Conservation (phyloP, 768 basidiomycete genomes). For the Rhodotorula toruloides region DNA sequence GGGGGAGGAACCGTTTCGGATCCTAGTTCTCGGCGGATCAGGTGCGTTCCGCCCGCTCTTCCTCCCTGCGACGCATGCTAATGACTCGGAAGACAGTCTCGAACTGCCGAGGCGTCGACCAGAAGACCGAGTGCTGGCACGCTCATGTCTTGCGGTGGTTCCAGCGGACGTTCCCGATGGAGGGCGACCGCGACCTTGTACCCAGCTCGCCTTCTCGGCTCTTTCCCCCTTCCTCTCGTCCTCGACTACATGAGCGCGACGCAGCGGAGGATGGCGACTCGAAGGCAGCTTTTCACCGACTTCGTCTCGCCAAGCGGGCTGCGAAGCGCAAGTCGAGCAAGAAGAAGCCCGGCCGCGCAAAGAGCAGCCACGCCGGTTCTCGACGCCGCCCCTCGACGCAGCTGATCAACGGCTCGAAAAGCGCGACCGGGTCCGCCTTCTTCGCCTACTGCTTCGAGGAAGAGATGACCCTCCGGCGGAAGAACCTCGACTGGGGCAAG, state of each 20-base stretch:
- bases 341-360: no score
- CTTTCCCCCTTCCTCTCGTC: neutral
- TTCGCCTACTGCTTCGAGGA: slow-evolving; percentile 87
- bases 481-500: slow-evolving; percentile 83
- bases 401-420: slow-evolving; percentile 90
- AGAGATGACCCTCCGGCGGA: slow-evolving; percentile 76
- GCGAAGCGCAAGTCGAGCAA: slow-evolving; percentile 4
- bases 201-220: slow-evolving; percentile 8
- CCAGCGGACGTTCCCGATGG: slow-evolving; percentile 26
- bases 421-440: slow-evolving; percentile 81
- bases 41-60: slow-evolving; percentile 7
- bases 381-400: slow-evolving; percentile 65
- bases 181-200: slow-evolving; percentile 27
- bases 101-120: slow-evolving; percentile 36
- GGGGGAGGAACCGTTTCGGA: slow-evolving; percentile 35
- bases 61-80: neutral
- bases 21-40: slow-evolving; percentile 30
- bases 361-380: no score
- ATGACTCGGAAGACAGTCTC: slow-evolving; percentile 2
- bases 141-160: slow-evolving; percentile 25
- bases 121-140: slow-evolving; percentile 32
- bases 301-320: neutral
- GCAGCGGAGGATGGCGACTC: neutral
- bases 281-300: neutral
- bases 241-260: neutral